Base-by-base conservation (phyloP, 2,329 filamentous ascomycete species). In the Curvularia sp. region DNA sequence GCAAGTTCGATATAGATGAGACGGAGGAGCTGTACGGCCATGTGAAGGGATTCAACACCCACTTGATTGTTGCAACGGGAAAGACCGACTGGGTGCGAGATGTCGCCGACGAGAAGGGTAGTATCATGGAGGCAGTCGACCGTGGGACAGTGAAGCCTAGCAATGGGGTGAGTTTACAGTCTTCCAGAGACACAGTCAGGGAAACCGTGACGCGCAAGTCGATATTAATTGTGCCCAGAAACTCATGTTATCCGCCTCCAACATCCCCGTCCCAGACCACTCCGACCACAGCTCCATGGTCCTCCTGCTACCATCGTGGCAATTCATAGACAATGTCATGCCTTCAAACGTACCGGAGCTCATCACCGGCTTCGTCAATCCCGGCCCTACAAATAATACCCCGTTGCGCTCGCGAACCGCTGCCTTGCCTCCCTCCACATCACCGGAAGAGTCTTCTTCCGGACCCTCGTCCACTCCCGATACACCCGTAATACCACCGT, bases 81-180 rank as follows among this genome's bases (percentile, higher is more conserved):
- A 97, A 97, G 85, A 85, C 89, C 26, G 95, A 99, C 78, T 99
- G 95, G 95, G 90, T 94, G 72, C 81, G 91, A 60, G 90, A 96
- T 80, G 91, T 97, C 4, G 71, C 74, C 56, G 91, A 98, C 73
- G 95, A 98, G 82, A 89, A 91, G 66, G 84, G 82, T 47, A 85
- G 82, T 57, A 77, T 86, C 53, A 86, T 86, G 83, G 80, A 83
- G 71, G 81, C 81, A 1, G 78, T 83, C 12, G 80, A 79, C 60
- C 79, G 80, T 65, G 80, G 81, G 53, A 82, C 83, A 1, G 79
- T 82, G 10, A 84, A 83, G 73, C 89, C 89, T 0, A 83, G 77
- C 26, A 91, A 91, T 63, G 90, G 90, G 57, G 90, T 92, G 79
- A 75, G 86, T 82, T 8, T 20, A 2, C 6, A 3, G 15, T 30